A percentile compares a stretch with the other conserved stretches of the same genome.
These are phyloP conservation scores for Cordyceps javanica DNA, from an alignment of 2,329 filamentous ascomycete genomes.

Conservation along the genomic window DNA sequence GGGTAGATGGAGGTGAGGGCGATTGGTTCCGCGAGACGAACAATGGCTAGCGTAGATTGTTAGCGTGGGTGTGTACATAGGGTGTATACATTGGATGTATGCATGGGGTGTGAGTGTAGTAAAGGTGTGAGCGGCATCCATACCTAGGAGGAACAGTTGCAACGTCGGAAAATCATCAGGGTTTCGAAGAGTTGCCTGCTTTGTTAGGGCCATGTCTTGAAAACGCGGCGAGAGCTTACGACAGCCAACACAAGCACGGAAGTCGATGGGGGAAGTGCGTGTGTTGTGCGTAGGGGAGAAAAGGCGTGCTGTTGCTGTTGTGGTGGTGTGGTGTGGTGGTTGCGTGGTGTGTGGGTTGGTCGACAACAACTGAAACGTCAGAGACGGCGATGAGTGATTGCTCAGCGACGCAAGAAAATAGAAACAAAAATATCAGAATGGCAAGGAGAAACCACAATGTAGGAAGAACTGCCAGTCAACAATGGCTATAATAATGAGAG, in stretches of 20 bases:
- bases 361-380: neutral
- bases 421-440: neutral
- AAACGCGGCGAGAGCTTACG: conserved; percentile 37
- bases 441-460: neutral
- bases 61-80: conserved; percentile 13
- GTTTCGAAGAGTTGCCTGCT: conserved; percentile 47
- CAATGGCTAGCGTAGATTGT: conserved; percentile 59
- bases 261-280: conserved; percentile 13
- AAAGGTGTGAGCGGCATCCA: conserved; percentile 24
- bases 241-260: conserved; percentile 34
- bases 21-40: conserved; percentile 86
- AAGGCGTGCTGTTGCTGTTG: neutral
- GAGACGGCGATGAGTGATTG: neutral
- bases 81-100: no score
- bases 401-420: neutral
- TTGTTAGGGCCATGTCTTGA: conserved; percentile 47
- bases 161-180: conserved; percentile 71
- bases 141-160: conserved; percentile 82
- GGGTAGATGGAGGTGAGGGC: conserved; percentile 90
- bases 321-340: neutral
- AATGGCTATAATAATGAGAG: conserved; percentile 6
- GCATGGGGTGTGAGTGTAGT: neutral
- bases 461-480: neutral
- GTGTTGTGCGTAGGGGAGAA: conserved; percentile 17
- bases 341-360: neutral